These are phyloP conservation scores for Ettlia oleoabundans DNA, from an alignment of 139 green algal genomes.

Conservation along the genomic window DNA sequence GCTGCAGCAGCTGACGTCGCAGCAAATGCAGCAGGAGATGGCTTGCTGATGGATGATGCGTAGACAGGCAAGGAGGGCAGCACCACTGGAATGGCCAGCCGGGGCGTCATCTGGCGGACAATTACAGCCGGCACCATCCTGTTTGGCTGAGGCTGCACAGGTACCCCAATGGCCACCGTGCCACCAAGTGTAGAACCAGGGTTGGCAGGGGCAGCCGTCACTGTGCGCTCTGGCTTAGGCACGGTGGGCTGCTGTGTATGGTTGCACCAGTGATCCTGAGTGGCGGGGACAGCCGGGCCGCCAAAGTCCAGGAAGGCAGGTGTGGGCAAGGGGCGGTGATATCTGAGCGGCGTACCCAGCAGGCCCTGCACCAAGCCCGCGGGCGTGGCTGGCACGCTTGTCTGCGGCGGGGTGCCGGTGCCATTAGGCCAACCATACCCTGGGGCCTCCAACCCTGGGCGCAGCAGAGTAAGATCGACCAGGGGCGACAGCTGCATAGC, in stretches of 20 bases:
- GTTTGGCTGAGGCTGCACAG: no score
- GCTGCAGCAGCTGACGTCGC: no score
- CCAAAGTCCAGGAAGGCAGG: conserved; percentile 11
- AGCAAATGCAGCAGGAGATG: no score
- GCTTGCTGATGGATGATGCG: no score
- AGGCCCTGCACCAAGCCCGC: neutral
- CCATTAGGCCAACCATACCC: neutral
- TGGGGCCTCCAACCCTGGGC: neutral
- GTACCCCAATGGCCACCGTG: no score
- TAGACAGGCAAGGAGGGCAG: no score
- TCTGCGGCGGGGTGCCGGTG: neutral
- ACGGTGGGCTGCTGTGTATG: neutral
- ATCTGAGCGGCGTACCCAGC: neutral
- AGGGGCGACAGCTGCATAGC: neutral
- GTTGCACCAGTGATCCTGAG: neutral
- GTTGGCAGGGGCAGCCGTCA: no score
- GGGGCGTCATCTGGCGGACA: no score
- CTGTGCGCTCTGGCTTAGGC: no score
- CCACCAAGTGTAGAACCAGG: no score
- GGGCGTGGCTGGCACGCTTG: neutral
- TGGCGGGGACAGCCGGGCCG: neutral
- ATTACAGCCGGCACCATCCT: no score
- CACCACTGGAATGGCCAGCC: no score
- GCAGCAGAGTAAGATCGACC: neutral
- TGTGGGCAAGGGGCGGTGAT: neutral